phyloP scores from a whole-genome alignment of 2,329 filamentous ascomycete genomes.

The Hypoxylon sp. region DNA sequence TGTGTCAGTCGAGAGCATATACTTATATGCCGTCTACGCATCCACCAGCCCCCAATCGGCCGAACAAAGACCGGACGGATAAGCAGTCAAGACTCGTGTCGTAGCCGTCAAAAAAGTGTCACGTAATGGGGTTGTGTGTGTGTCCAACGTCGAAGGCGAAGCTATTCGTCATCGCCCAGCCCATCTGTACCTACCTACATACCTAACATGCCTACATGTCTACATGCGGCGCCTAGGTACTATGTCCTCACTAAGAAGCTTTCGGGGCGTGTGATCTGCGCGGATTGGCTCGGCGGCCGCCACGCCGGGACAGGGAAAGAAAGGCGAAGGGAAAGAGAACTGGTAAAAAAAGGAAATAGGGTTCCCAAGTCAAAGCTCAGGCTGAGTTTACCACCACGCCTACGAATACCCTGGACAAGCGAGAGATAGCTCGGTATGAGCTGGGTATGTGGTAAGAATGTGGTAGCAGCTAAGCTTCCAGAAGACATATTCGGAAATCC shows the following conservation, averaged over 20 bases:
- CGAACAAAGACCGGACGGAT: conserved; percentile 37
- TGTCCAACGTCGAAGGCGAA: conserved; percentile 25
- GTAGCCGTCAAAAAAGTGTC: conserved; percentile 25
- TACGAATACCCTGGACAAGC: background rate
- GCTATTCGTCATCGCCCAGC: conserved; percentile 44
- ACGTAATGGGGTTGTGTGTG: conserved; percentile 26
- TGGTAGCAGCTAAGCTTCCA: conserved; percentile 35
- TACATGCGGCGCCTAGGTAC: background rate
- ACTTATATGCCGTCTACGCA: conserved; percentile 45
- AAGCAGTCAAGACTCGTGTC: conserved; percentile 35
- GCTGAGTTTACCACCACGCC: conserved; percentile 21
- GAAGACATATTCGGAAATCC: conserved; percentile 14
- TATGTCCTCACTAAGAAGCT: conserved; percentile 18
- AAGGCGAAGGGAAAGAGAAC: background rate
- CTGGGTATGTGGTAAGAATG: conserved; percentile 4
- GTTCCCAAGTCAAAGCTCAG: conserved; percentile 20
- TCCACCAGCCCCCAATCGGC: conserved; percentile 11
- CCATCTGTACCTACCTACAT: conserved; percentile 7
- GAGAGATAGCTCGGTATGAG: background rate
- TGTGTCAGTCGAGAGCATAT: conserved; percentile 35
- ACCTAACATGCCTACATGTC: background rate
- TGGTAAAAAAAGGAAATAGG: conserved; percentile 25
- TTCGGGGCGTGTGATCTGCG: conserved; percentile 29
- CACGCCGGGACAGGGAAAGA: conserved; percentile 2
- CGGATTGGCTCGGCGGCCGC: conserved; percentile 31